Evolutionary conservation across 345 rosid species (phyloP).

Genomic region (Psidium friedrichsthalianum): DNA sequence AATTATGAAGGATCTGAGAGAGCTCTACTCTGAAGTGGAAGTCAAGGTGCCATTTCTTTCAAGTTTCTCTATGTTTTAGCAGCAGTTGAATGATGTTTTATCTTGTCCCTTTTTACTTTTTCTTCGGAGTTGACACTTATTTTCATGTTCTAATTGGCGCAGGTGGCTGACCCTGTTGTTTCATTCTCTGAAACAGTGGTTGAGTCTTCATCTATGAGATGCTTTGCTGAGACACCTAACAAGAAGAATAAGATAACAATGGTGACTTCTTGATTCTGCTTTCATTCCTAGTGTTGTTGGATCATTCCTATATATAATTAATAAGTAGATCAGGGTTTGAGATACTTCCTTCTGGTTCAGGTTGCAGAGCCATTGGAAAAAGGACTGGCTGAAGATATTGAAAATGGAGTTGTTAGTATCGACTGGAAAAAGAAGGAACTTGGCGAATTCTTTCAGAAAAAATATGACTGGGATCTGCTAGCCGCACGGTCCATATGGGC

Average conservation of each 20-base stretch:
- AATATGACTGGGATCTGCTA: constrained; percentile 95
- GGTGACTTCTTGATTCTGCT: constrained; percentile 29
- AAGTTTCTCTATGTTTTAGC: not conserved
- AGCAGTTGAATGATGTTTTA: not conserved
- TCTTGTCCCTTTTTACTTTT: not conserved
- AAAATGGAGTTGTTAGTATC: constrained; percentile 74
- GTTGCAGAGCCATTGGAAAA: constrained; percentile 96
- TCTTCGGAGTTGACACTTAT: not conserved
- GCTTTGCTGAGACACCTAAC: constrained; percentile 98
- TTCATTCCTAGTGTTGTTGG: not conserved
- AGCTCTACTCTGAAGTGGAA: constrained; percentile 97
- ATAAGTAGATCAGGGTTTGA: not conserved
- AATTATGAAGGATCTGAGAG: constrained; percentile 97
- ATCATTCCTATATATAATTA: not conserved
- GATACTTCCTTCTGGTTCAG: constrained; percentile 18
- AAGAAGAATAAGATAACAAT: constrained; percentile 95
- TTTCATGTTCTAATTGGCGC: constrained; percentile 7
- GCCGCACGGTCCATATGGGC: constrained; percentile 99
- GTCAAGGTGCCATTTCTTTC: constrained; percentile 54
- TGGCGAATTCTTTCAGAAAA: constrained; percentile 89
- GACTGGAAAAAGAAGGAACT: constrained; percentile 83
- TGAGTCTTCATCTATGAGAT: constrained; percentile 95
- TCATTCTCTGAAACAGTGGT: constrained; percentile 98
- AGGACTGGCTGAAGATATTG: constrained; percentile 95
- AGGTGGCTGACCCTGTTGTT: constrained; percentile 99